Conservation (phyloP, 1,284 basidiomycete species). For the Peniophora sp. region DNA sequence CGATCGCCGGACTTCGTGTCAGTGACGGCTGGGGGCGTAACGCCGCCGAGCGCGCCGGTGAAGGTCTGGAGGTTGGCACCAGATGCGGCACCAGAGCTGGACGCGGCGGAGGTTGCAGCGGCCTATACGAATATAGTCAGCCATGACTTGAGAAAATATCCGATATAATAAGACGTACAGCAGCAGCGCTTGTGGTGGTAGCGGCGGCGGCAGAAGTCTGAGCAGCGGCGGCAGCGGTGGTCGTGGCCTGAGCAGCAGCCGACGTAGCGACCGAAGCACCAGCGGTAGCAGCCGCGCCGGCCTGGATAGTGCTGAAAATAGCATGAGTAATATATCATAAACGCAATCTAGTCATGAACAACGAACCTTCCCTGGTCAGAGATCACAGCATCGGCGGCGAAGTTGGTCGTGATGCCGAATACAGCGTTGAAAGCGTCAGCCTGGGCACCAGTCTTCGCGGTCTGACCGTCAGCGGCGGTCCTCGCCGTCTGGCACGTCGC, state of each 20-base stretch:
- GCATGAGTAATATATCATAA: constrained; percentile 19
- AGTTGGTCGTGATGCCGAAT: constrained; percentile 32
- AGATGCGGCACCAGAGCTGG: constrained; percentile 13
- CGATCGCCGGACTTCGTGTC: constrained; percentile 30
- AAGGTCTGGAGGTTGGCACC: constrained; percentile 48
- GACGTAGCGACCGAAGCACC: constrained; percentile 7
- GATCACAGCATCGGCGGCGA: constrained; percentile 5
- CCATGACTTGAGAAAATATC: not conserved
- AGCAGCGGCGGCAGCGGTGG: constrained; percentile 13
- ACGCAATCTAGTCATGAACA: not conserved
- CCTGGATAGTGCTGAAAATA: no score
- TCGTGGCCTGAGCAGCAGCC: constrained; percentile 6
- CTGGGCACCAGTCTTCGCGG: constrained; percentile 40
- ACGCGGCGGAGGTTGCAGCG: constrained; percentile 10
- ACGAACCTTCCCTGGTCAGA: constrained; percentile 1
- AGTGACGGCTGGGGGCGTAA: constrained; percentile 36
- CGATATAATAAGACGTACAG: not conserved
- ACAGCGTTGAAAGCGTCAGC: constrained; percentile 46
- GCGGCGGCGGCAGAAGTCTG: constrained; percentile 14
- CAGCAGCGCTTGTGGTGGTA: constrained; percentile 12
- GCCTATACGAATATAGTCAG: not conserved
- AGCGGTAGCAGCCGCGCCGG: constrained; percentile 1
- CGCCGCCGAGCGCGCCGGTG: constrained; percentile 42
- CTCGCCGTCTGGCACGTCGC: constrained; percentile 36
- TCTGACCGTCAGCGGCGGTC: constrained; percentile 31